Evolutionary conservation across 768 basidiomycete genomes (phyloP).

Genomic region (Antrodiella citrinella): DNA sequence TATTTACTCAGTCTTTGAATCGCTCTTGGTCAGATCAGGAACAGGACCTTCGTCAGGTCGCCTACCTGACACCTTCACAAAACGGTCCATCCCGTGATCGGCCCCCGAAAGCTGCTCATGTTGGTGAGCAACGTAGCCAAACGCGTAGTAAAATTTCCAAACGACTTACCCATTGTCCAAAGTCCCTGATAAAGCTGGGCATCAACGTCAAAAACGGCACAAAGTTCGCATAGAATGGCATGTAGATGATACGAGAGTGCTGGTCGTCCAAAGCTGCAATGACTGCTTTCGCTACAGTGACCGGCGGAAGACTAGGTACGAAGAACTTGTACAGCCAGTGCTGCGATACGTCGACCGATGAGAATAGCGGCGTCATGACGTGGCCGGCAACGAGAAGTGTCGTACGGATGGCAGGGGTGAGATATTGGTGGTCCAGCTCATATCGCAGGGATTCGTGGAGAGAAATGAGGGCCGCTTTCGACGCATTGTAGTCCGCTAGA

Average conservation of each 20-base stretch:
- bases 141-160: conserved; percentile 10
- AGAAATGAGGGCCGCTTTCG: conserved; percentile 81
- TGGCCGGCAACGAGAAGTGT: conserved; percentile 81
- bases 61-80: conserved; percentile 55
- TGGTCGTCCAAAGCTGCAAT: conserved; percentile 77
- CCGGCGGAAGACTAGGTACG: conserved; percentile 64
- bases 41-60: conserved; percentile 46
- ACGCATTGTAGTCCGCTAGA: conserved; percentile 82
- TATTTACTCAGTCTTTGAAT: conserved; percentile 3
- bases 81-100: conserved; percentile 63
- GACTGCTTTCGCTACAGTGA: conserved; percentile 72
- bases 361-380: conserved; percentile 73
- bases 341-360: conserved; percentile 41
- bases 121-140: not conserved
- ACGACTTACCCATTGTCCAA: conserved; percentile 60
- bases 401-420: conserved; percentile 73
- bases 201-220: conserved; percentile 45
- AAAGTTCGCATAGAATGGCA: conserved; percentile 69
- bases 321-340: conserved; percentile 59
- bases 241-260: conserved; percentile 58
- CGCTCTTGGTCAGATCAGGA: conserved; percentile 5
- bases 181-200: conserved; percentile 69
- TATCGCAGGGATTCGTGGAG: conserved; percentile 81
- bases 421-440: conserved; percentile 80
- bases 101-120: conserved; percentile 49